Conservation (phyloP, 169 alveolate genomes). For the Plasmodium sp. region DNA sequence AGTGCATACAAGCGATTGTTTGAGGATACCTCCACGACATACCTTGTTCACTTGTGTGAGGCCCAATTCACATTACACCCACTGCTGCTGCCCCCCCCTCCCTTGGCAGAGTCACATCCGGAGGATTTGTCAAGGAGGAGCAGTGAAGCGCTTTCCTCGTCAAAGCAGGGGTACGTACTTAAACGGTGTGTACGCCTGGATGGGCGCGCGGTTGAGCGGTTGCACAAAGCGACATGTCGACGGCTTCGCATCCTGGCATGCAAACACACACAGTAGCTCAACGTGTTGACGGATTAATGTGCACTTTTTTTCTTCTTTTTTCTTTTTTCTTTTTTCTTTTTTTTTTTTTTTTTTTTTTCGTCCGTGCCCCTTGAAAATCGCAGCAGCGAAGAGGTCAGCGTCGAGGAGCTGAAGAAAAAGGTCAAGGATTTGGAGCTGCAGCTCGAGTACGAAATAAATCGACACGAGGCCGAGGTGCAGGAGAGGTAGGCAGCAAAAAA, state of each 20-base stretch:
- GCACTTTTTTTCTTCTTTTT: neutral
- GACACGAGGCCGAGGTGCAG: slow-evolving; percentile 41
- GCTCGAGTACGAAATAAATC: slow-evolving; percentile 66
- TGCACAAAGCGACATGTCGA: neutral
- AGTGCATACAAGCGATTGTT: neutral
- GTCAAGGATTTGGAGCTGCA: slow-evolving; percentile 60
- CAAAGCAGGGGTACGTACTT: neutral
- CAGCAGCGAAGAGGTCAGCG: slow-evolving; percentile 17
- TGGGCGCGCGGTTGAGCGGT: neutral
- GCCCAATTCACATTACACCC: neutral
- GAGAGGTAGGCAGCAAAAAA: slow-evolving; percentile 38
- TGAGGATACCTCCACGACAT: neutral
- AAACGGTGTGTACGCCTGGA: neutral
- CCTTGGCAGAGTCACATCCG: neutral
- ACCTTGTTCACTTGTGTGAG: neutral
- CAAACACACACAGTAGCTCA: too few species aligned
- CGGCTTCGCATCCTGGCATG: neutral
- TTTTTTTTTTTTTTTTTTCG: neutral
- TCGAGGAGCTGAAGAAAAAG: slow-evolving; percentile 34
- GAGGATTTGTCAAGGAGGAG: neutral
- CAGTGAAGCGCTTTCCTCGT: neutral
- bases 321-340: neutral
- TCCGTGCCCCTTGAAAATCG: neutral
- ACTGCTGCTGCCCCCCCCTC: neutral
- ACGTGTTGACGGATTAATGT: neutral